These are phyloP conservation scores for Cladosporium cucumerinum DNA, from an alignment of 2,329 filamentous ascomycete genomes.

Conservation along the genomic window DNA sequence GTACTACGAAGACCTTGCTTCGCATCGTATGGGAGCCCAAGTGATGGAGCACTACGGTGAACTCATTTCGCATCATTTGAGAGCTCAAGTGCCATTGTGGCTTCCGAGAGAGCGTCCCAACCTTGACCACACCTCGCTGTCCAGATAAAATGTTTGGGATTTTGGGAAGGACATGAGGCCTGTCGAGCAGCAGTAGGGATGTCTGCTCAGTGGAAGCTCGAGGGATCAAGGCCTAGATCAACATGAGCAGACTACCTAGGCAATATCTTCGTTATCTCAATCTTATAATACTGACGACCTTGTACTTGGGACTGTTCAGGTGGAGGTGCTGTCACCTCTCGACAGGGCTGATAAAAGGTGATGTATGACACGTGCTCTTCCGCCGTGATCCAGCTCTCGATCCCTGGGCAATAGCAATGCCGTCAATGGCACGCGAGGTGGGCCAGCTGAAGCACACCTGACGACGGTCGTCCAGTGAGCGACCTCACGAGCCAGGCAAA, in stretches of 20 bases:
- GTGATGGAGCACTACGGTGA: neutral
- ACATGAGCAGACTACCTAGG: neutral
- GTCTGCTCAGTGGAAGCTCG: neutral
- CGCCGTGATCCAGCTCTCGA: neutral
- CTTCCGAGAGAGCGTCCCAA: neutral
- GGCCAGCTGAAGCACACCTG: neutral
- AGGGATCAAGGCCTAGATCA: neutral
- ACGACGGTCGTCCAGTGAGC: slow-evolving; percentile 8
- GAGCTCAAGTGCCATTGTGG: neutral
- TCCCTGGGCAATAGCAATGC: neutral
- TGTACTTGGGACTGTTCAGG: neutral
- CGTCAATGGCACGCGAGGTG: neutral
- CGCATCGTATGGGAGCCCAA: neutral
- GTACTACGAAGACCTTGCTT: neutral
- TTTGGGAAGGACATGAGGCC: neutral
- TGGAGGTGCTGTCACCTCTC: neutral
- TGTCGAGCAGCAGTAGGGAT: neutral
- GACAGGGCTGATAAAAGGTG: neutral
- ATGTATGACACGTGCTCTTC: neutral
- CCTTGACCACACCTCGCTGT: neutral
- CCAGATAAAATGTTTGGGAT: neutral
- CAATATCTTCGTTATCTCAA: neutral
- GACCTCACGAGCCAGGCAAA: slow-evolving; percentile 7
- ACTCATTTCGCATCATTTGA: neutral
- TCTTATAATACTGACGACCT: neutral